Evolutionary conservation across 2,329 filamentous ascomycete species (phyloP).

Genomic region (Plenodomus tracheiphilus): DNA sequence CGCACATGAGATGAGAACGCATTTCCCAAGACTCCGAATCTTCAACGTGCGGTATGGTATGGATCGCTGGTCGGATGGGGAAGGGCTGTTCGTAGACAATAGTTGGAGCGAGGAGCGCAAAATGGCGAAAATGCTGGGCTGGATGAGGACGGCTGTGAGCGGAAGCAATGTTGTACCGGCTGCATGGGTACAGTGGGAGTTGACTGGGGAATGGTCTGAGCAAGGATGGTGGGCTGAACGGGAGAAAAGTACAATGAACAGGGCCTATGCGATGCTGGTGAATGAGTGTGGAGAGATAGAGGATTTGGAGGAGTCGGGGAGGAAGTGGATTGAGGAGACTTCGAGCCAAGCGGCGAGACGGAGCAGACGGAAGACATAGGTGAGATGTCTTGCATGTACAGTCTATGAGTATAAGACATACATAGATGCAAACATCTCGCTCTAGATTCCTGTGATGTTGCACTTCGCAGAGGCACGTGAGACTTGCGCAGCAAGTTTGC

Average conservation of each 20-base stretch:
- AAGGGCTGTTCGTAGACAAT: background rate
- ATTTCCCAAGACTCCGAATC: background rate
- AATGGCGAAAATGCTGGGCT: background rate
- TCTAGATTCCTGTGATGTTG: too few species aligned
- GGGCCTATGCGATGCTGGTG: background rate
- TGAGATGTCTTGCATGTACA: too few species aligned
- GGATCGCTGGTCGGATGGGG: background rate
- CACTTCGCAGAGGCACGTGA: too few species aligned
- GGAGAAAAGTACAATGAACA: background rate
- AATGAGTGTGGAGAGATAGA: background rate
- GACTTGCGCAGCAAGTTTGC: too few species aligned
- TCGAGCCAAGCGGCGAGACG: background rate
- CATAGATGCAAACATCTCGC: too few species aligned
- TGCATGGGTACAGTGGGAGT: background rate
- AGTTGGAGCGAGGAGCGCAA: background rate
- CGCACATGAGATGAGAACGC: background rate
- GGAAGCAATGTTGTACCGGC: background rate
- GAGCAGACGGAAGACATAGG: too few species aligned
- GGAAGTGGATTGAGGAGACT: background rate
- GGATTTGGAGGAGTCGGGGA: background rate
- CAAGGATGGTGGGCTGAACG: background rate
- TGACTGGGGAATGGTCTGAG: background rate
- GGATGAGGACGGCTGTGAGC: background rate
- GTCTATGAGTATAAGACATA: too few species aligned
- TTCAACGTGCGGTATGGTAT: background rate